Conservation (phyloP, 768 basidiomycete species). For the Cystobasidium ongulense region DNA sequence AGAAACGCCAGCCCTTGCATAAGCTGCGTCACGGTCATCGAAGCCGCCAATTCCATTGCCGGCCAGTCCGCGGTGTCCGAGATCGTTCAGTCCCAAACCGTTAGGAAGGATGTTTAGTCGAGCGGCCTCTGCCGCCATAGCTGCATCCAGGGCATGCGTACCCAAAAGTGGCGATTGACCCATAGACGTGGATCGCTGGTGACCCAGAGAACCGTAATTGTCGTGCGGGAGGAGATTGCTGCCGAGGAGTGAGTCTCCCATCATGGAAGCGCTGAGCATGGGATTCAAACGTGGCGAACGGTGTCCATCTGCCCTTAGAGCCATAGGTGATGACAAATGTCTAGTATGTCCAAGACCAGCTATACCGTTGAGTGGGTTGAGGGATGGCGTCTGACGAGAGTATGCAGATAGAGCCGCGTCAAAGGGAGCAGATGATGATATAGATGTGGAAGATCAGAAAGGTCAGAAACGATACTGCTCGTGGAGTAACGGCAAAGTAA, state of each 20-base stretch:
- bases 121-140: not conserved
- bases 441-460: not conserved
- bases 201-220: not conserved
- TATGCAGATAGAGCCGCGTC: not conserved
- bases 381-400: conserved; percentile 5
- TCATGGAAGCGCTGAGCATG: not conserved
- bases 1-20: not conserved
- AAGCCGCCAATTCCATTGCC: not conserved
- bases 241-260: too few species aligned
- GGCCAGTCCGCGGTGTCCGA: too few species aligned
- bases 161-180: not conserved
- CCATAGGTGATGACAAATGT: not conserved
- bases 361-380: conserved; percentile 1
- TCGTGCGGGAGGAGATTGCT: not conserved
- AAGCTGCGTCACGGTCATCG: not conserved
- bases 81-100: not conserved
- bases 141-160: not conserved
- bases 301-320: not conserved
- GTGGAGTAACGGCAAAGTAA: not conserved
- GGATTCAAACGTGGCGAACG: not conserved
- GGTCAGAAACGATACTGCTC: too few species aligned
- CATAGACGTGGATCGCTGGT: not conserved
- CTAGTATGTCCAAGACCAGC: not conserved
- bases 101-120: not conserved
- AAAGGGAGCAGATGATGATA: not conserved